Conservation (phyloP, 2,329 filamentous ascomycete genomes). For the Cladophialophora psammophila region DNA sequence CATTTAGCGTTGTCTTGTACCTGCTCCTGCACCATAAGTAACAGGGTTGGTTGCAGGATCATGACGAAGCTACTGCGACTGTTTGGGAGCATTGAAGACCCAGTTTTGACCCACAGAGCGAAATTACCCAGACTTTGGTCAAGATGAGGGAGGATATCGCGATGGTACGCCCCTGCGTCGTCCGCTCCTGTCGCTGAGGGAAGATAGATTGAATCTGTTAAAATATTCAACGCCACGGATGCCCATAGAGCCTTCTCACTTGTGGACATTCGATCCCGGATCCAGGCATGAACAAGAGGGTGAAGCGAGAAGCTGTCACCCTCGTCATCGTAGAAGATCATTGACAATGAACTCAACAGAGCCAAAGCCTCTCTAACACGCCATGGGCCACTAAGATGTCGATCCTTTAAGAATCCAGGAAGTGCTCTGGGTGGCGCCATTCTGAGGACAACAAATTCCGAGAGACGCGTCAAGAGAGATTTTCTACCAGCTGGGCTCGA, state of each 20-base stretch:
- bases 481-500: neutral
- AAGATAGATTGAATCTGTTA: constrained; percentile 11
- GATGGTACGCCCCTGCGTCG: too few species aligned
- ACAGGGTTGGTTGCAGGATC: constrained; percentile 24
- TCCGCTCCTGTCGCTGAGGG: too few species aligned
- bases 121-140: constrained; percentile 20
- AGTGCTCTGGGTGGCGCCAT: too few species aligned
- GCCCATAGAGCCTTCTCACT: too few species aligned
- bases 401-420: too few species aligned
- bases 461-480: too few species aligned
- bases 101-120: neutral
- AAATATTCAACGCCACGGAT: too few species aligned
- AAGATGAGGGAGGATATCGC: constrained; percentile 23
- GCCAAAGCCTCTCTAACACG: constrained; percentile 19
- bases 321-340: constrained; percentile 22
- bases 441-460: too few species aligned
- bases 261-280: too few species aligned
- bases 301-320: constrained; percentile 22
- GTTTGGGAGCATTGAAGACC: too few species aligned
- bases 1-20: constrained; percentile 36
- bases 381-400: too few species aligned
- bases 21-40: constrained; percentile 31
- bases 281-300: constrained; percentile 29
- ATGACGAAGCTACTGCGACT: too few species aligned
- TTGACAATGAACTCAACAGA: constrained; percentile 18